Base-by-base conservation (phyloP, 805 yeast genomes). In the Schwanniomyces sp. region DNA sequence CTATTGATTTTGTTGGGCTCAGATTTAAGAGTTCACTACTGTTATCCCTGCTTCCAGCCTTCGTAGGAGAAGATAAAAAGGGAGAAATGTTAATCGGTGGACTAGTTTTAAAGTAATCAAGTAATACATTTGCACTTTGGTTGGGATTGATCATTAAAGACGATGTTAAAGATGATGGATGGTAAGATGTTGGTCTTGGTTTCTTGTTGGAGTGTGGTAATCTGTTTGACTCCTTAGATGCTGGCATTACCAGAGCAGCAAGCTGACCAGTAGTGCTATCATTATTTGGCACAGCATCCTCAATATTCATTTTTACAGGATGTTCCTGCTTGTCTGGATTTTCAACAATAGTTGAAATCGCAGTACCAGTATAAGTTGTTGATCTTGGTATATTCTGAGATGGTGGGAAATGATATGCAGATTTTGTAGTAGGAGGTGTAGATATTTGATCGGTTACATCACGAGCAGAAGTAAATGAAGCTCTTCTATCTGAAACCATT, bases 121-220 rank as follows among this genome's bases (percentile, higher is more conserved):
- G 56, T 37, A 62, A 61, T 14, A 57, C 56, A 14, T 66, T 53
- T 12, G 53, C 44, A 36, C 48, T 47, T n/a, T 30, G 37, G 27
- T 44, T 40, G 14, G 38, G 36, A 18, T 48, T 47, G 16, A 52
- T 43, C 52, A 58, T 53, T 38, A 57, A 58, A 2, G 54, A 50
- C 3, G 73, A 63, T 4, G 72, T 53, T 68, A 70, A 62, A 11
- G 81, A 72, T 1, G 85, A 77, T 14, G 96, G 95, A 60, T 88
- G 91, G 59, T 85, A 88, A 8, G 94, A 86, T 0, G 92, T 87
- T 37, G 96, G 95, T 62, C 96, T 79, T 48, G 90, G 91, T 58
- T 80, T 84, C 62, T 81, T 78, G 42, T 59, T 60, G 9, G 74
- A 58, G 26, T 76, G 79, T 7, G 80, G 78, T 44, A 76, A 64